Percentiles rank a stretch among this genome's conserved stretches.
phyloP scores from a whole-genome alignment of 129 eudicot species.

The Pseudognaphalium luteoalbum region DNA sequence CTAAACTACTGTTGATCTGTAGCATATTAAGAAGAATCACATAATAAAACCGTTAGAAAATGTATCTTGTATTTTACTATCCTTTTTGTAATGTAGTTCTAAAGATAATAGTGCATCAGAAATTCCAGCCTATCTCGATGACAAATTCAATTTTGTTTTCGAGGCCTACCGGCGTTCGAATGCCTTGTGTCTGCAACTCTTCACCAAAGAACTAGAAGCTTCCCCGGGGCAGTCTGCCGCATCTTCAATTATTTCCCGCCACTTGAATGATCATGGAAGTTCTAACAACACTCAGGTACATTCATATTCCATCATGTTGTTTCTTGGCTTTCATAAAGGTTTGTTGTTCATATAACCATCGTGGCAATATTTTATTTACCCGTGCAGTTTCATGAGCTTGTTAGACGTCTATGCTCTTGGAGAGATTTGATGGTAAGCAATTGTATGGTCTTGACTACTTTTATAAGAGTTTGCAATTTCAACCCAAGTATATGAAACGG shows the following conservation, averaged over 20 bases:
- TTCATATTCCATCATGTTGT: conserved; percentile 3
- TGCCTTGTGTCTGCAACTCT: conserved; percentile 81
- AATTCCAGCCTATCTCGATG: conserved; percentile 67
- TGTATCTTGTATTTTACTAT: conserved; percentile 23
- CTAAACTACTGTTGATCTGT: background rate
- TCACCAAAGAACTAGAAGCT: conserved; percentile 74
- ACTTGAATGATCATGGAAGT: conserved; percentile 60
- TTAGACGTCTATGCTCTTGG: conserved; percentile 80
- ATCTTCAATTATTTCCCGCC: conserved; percentile 76
- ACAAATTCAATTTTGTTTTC: conserved; percentile 62
- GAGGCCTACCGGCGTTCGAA: conserved; percentile 93
- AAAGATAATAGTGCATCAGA: conserved; percentile 56
- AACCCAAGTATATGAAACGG: background rate
- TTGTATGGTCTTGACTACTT: background rate
- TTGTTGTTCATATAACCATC: conserved; percentile 8
- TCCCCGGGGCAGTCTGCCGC: conserved; percentile 91
- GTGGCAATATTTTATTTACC: conserved; percentile 2
- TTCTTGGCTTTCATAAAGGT: conserved; percentile 2
- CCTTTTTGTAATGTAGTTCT: conserved; percentile 39
- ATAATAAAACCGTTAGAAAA: conserved; percentile 18
- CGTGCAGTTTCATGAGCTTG: conserved; percentile 70
- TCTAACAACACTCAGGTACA: conserved; percentile 42
- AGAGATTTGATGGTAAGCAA: conserved; percentile 83
- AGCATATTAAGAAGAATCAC: conserved; percentile 21
- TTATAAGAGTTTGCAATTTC: background rate